These are phyloP conservation scores for Musa beccarii DNA, from an alignment of 176 grass and related monocot genomes.

Conservation along the genomic window DNA sequence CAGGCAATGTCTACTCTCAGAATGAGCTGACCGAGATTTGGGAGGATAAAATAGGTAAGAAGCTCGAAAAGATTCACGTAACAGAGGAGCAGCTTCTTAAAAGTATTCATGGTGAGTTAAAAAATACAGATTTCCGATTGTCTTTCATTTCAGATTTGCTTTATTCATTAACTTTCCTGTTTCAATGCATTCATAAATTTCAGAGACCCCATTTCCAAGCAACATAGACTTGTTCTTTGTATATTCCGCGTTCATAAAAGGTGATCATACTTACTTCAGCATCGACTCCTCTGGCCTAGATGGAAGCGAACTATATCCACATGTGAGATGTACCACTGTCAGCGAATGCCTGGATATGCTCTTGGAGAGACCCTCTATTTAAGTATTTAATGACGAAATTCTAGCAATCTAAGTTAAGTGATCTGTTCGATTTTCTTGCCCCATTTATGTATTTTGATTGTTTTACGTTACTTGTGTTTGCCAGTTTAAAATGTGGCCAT, in stretches of 20 bases:
- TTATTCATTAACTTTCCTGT: constrained; percentile 9
- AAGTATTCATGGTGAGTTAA: constrained; percentile 41
- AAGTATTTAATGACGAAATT: neutral
- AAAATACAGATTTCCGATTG: neutral
- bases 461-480: too few relatives aligned
- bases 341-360: constrained; percentile 56
- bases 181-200: constrained; percentile 19
- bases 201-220: constrained; percentile 50
- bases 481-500: too few relatives aligned
- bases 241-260: constrained; percentile 83
- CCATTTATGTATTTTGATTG: too few relatives aligned
- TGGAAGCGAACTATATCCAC: constrained; percentile 66
- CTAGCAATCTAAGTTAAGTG: neutral
- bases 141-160: constrained; percentile 10
- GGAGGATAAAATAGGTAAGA: constrained; percentile 59
- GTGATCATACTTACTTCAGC: constrained; percentile 76
- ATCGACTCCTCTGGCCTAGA: constrained; percentile 43
- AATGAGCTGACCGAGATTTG: constrained; percentile 66
- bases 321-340: constrained; percentile 53
- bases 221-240: constrained; percentile 84
- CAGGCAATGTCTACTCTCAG: constrained; percentile 58
- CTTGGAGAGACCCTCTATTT: neutral
- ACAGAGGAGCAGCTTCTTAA: constrained; percentile 67
- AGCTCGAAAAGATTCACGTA: constrained; percentile 38
- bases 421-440: neutral